phyloP scores from a whole-genome alignment of 2,329 filamentous ascomycete species.

The Triangularia setosa region DNA sequence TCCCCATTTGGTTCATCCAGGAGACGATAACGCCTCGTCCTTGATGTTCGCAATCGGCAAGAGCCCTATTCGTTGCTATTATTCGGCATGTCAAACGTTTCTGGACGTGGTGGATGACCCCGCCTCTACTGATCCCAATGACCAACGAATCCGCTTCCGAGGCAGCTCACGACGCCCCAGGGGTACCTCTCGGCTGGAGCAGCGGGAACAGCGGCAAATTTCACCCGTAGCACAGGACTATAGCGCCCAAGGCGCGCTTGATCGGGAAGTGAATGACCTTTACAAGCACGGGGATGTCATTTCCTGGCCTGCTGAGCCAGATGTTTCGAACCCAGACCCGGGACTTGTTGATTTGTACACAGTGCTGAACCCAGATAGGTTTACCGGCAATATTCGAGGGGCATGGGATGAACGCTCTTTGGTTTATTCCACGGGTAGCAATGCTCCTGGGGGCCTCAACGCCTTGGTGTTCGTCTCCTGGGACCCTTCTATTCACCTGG shows the following conservation, averaged over 20 bases:
- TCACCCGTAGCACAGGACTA: not conserved
- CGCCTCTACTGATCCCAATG: conserved; percentile 28
- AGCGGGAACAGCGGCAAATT: conserved; percentile 9
- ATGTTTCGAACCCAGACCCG: conserved; percentile 21
- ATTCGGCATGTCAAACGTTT: conserved; percentile 49
- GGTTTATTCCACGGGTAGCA: conserved; percentile 40
- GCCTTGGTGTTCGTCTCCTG: conserved; percentile 42
- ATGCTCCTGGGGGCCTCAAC: conserved; percentile 23
- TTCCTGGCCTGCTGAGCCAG: conserved; percentile 35
- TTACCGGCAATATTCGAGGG: conserved; percentile 37
- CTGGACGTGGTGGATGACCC: conserved; percentile 57
- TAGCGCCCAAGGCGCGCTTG: conserved; percentile 12
- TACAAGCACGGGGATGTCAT: conserved; percentile 26
- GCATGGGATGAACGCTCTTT: conserved; percentile 45
- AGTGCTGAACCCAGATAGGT: conserved; percentile 38
- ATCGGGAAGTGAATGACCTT: conserved; percentile 22
- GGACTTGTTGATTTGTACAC: conserved; percentile 34
- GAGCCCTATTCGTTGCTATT: conserved; percentile 54
- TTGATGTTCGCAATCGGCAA: conserved; percentile 48
- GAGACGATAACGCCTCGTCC: conserved; percentile 40
- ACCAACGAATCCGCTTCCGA: conserved; percentile 46
- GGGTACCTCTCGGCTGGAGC: conserved; percentile 11
- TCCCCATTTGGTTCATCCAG: conserved; percentile 45
- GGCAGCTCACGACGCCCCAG: conserved; percentile 39
- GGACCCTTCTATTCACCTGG: conserved; percentile 37